Conservation (phyloP, 2,329 filamentous ascomycete species). For the Westerdykella aurantiaca region DNA sequence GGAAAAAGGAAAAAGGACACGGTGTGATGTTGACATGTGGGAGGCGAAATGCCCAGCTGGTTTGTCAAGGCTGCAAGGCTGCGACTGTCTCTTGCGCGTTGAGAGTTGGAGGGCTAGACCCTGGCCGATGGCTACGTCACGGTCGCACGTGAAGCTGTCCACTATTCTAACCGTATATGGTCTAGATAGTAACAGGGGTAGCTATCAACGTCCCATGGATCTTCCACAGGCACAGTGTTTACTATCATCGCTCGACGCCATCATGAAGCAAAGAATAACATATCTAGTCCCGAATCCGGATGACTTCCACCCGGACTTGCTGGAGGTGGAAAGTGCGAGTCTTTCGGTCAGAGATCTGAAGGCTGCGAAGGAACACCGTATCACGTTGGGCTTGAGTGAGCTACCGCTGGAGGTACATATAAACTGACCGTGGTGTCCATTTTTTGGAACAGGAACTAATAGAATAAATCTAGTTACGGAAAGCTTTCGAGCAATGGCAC, state of each 20-base stretch:
- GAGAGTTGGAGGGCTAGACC: background rate
- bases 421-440: background rate
- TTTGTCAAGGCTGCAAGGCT: background rate
- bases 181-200: background rate
- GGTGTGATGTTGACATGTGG: slow-evolving; percentile 7
- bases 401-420: slow-evolving; percentile 58
- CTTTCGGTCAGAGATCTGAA: slow-evolving; percentile 56
- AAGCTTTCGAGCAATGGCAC: slow-evolving; percentile 58
- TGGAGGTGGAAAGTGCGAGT: slow-evolving; percentile 52
- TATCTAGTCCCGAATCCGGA: slow-evolving; percentile 63
- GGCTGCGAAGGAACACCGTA: slow-evolving; percentile 70
- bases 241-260: background rate
- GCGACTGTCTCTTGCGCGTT: background rate
- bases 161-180: background rate
- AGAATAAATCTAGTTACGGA: slow-evolving; percentile 47
- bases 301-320: slow-evolving; percentile 57
- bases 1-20: slow-evolving; percentile 20
- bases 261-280: slow-evolving; percentile 74
- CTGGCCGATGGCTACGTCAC: slow-evolving; percentile 16
- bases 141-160: background rate
- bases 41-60: background rate
- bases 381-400: slow-evolving; percentile 69
- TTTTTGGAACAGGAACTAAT: slow-evolving; percentile 5
- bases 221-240: background rate
- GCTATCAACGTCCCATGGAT: background rate